A percentile compares a stretch with the other conserved stretches of the same genome.
These are phyloP conservation scores for Cubamyces sp. DNA, from an alignment of 768 basidiomycete species.

Conservation along the genomic window DNA sequence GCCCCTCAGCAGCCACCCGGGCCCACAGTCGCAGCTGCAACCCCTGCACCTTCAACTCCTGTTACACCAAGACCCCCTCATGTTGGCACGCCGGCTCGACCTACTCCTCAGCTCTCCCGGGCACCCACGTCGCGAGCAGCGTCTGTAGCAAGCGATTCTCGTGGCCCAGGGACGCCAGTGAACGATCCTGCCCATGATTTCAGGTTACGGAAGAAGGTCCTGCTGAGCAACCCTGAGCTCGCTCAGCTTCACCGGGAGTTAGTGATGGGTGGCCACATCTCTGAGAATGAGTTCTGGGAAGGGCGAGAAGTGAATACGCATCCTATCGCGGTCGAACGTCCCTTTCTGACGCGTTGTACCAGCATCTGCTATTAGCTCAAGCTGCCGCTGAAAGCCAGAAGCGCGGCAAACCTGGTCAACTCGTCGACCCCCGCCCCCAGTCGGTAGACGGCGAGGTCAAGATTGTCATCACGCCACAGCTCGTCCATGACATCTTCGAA, in stretches of 20 bases:
- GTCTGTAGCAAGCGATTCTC: slow-evolving; percentile 60
- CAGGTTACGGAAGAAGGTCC: slow-evolving; percentile 75
- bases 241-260: slow-evolving; percentile 84
- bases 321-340: slow-evolving; percentile 20
- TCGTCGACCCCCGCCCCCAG: slow-evolving; percentile 88
- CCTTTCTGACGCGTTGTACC: slow-evolving; percentile 32
- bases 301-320: slow-evolving; percentile 75
- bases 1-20: slow-evolving; percentile 19
- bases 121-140: slow-evolving; percentile 61
- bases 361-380: slow-evolving; percentile 81
- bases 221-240: slow-evolving; percentile 78
- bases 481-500: slow-evolving; percentile 96
- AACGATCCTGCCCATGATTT: slow-evolving; percentile 70
- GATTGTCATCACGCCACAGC: slow-evolving; percentile 87
- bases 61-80: slow-evolving; percentile 36
- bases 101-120: slow-evolving; percentile 42
- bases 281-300: slow-evolving; percentile 97
- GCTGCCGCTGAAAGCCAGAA: slow-evolving; percentile 72
- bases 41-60: slow-evolving; percentile 27
- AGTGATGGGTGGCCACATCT: slow-evolving; percentile 82
- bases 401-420: slow-evolving; percentile 81
- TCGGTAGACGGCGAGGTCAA: slow-evolving; percentile 87
- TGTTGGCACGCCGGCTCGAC: slow-evolving; percentile 28
- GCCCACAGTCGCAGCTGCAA: slow-evolving; percentile 14
- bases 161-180: slow-evolving; percentile 53